Conservation (phyloP, 202 grass and related monocot genomes). For the Saccharum hybrid region DNA sequence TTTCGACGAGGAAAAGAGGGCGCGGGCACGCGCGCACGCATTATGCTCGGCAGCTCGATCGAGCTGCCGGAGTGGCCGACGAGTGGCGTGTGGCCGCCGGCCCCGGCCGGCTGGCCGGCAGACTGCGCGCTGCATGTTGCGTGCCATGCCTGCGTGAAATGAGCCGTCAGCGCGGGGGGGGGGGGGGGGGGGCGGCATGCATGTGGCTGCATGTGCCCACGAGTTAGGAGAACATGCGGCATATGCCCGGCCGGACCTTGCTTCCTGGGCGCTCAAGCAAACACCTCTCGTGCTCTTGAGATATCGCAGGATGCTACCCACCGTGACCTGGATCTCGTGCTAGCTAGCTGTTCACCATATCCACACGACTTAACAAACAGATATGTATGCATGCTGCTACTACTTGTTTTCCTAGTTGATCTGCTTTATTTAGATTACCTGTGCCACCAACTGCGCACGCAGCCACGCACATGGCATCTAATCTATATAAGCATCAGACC, state of each 20-base stretch:
- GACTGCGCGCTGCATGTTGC: neutral
- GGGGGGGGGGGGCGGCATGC: too few species aligned
- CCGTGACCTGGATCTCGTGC: slow-evolving; percentile 29
- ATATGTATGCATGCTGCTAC: neutral
- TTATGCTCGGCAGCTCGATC: neutral
- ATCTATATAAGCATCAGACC: slow-evolving; percentile 16
- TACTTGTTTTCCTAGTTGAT: neutral
- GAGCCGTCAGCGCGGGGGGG: slow-evolving; percentile 11
- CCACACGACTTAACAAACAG: neutral
- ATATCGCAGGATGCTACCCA: neutral
- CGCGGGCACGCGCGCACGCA: neutral
- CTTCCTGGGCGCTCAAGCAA: slow-evolving; percentile 6
- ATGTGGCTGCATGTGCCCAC: slow-evolving; percentile 52
- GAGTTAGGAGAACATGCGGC: slow-evolving; percentile 43
- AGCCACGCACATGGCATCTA: slow-evolving; percentile 3
- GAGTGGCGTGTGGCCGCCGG: slow-evolving; percentile 4
- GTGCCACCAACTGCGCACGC: slow-evolving; percentile 19
- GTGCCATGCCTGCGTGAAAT: neutral
- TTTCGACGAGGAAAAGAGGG: slow-evolving; percentile 24
- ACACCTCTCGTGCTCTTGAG: slow-evolving; percentile 11
- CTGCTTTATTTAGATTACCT: neutral
- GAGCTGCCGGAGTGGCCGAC: neutral
- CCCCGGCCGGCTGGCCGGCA: neutral
- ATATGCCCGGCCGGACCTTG: neutral
- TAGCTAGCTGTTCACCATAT: neutral